phyloP scores from a whole-genome alignment of 768 basidiomycete genomes.

The Naganishia friedmannii region DNA sequence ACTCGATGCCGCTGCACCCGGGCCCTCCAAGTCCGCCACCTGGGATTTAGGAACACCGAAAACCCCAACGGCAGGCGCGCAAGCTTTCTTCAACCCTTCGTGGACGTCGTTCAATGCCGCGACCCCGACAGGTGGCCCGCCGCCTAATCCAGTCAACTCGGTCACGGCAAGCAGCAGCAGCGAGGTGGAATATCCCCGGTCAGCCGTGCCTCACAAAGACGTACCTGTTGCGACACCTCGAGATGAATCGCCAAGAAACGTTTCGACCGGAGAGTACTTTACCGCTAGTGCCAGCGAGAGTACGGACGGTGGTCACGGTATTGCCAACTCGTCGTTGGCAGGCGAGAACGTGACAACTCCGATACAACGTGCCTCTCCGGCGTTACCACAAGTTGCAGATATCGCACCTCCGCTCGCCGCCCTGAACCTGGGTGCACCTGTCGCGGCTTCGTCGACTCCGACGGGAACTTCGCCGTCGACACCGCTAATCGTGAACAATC shows the following conservation, averaged over 20 bases:
- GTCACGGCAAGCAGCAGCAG: background rate
- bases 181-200: background rate
- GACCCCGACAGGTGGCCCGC: slow-evolving; percentile 26
- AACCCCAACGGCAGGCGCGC: slow-evolving; percentile 24
- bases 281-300: background rate
- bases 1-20: background rate
- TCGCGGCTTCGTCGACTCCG: background rate
- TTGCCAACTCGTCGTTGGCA: background rate
- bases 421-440: background rate
- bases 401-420: slow-evolving; percentile 1
- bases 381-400: background rate
- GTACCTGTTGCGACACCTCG: background rate
- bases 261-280: background rate
- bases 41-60: slow-evolving; percentile 43
- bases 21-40: slow-evolving; percentile 26
- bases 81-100: background rate
- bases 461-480: background rate
- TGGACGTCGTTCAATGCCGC: slow-evolving; percentile 43
- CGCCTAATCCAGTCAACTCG: background rate
- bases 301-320: background rate
- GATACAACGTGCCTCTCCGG: background rate
- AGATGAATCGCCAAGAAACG: background rate
- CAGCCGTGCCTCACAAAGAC: background rate
- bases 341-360: background rate
- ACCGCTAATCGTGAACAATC: background rate